A percentile compares a stretch with the other conserved stretches of the same genome.
phyloP scores from a whole-genome alignment of 2,329 filamentous ascomycete species.

The Pseudocercospora fuligena region DNA sequence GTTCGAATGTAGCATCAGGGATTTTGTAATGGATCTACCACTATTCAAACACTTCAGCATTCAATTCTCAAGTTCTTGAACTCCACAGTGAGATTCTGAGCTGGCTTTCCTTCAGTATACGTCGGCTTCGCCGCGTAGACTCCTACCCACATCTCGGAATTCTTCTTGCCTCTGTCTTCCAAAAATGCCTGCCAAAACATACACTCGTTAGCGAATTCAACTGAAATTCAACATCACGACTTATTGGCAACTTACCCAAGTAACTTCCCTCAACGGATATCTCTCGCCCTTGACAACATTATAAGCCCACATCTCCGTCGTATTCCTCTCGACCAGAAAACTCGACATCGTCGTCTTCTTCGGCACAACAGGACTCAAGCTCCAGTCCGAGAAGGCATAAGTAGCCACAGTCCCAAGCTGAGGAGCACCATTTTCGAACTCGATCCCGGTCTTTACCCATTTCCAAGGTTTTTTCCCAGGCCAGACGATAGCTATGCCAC shows the following conservation, averaged over 20 bases:
- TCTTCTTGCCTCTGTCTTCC: constrained; percentile 24
- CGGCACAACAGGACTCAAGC: constrained; percentile 24
- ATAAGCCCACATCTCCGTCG: constrained; percentile 72
- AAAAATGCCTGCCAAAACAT: constrained; percentile 14
- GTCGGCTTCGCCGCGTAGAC: constrained; percentile 28
- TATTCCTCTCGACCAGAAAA: constrained; percentile 42
- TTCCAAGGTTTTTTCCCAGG: constrained; percentile 13
- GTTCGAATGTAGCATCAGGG: no score
- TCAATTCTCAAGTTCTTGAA: constrained; percentile 25
- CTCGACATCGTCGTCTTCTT: constrained; percentile 17
- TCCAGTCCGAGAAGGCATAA: constrained; percentile 26
- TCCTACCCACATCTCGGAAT: constrained; percentile 25
- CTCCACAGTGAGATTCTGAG: constrained; percentile 22
- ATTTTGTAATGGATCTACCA: neutral
- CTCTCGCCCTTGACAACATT: constrained; percentile 44
- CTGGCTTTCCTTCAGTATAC: constrained; percentile 13
- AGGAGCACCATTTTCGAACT: constrained; percentile 23
- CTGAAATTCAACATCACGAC: neutral
- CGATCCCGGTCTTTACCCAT: constrained; percentile 25
- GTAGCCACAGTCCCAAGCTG: constrained; percentile 25
- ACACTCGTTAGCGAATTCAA: neutral
- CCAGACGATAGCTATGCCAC: constrained; percentile 24
- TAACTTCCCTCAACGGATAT: constrained; percentile 38
- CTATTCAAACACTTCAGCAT: constrained; percentile 11
- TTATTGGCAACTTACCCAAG: constrained; percentile 13